Evolutionary conservation across 306 rosid species (phyloP).

Genomic region (Biancaea sappan): DNA sequence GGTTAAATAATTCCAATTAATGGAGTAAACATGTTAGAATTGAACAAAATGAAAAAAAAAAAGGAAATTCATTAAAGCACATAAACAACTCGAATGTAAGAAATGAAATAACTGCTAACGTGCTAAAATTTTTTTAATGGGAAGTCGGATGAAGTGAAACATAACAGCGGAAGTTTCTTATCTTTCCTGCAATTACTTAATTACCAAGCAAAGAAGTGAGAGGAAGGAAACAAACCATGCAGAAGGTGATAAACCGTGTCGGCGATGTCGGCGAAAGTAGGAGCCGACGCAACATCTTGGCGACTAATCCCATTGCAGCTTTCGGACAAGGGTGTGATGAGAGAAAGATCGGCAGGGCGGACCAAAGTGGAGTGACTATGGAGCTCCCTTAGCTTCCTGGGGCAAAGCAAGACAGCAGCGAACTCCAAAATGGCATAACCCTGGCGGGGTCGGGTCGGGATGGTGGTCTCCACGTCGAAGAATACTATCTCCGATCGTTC

Average conservation of each 20-base stretch:
- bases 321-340: conserved; percentile 60
- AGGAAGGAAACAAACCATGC: conserved; percentile 53
- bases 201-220: not conserved
- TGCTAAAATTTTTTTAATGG: too few species aligned
- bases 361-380: conserved; percentile 64
- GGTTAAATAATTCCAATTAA: not conserved
- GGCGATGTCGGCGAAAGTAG: conserved; percentile 66
- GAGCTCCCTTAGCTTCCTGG: conserved; percentile 77
- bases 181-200: not conserved
- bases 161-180: not conserved
- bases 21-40: not conserved
- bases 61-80: not conserved
- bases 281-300: conserved; percentile 60
- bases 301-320: conserved; percentile 80
- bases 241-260: conserved; percentile 69
- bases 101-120: too few species aligned
- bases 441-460: conserved; percentile 66
- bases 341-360: conserved; percentile 62
- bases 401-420: conserved; percentile 85
- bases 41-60: not conserved
- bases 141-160: not conserved
- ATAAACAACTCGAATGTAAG: too few species aligned
- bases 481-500: conserved; percentile 81
- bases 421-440: conserved; percentile 65
- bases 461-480: conserved; percentile 86